phyloP scores from a whole-genome alignment of 192 early-diverging fungal genomes.

The Gorgonomyces haynaldii region DNA sequence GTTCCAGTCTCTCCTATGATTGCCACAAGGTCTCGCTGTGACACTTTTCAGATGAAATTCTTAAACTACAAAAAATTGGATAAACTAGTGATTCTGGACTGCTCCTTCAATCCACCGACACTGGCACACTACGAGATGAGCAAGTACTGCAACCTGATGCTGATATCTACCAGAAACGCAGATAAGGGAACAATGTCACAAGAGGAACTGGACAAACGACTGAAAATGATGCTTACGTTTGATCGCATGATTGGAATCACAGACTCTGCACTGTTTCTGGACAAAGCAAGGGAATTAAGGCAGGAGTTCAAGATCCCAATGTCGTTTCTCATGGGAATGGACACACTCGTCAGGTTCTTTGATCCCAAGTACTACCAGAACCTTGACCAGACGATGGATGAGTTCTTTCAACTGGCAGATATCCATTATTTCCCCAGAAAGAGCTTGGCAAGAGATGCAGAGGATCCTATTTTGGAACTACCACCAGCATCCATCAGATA shows the following conservation, averaged over 20 bases:
- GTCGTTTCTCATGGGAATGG: conserved; percentile 68
- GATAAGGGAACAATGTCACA: conserved; percentile 38
- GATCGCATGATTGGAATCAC: conserved; percentile 35
- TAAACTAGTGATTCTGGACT: conserved; percentile 25
- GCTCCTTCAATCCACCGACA: conserved; percentile 21
- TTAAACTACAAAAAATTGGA: no score
- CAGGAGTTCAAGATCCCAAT: conserved; percentile 21
- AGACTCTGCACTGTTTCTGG: conserved; percentile 53
- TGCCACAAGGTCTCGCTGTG: no score
- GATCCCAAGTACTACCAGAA: conserved; percentile 61
- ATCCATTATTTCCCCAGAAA: no score
- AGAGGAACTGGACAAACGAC: conserved; percentile 7
- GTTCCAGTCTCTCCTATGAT: no score
- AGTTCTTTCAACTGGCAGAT: no score
- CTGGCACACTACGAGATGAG: conserved; percentile 11
- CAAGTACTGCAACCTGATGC: conserved; percentile 30
- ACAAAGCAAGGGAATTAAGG: conserved; percentile 44
- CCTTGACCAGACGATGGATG: conserved; percentile 27
- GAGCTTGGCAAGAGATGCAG: no score
- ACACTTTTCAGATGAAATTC: no score
- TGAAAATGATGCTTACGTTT: no score
- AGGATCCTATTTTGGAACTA: no score
- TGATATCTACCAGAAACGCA: conserved; percentile 54
- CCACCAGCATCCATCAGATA: no score
- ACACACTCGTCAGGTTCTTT: conserved; percentile 66